Evolutionary conservation across 2,329 filamentous ascomycete genomes (phyloP), one percentile per base, ranked within the genome.

Genomic region (Neofusicoccum ribis): DNA sequence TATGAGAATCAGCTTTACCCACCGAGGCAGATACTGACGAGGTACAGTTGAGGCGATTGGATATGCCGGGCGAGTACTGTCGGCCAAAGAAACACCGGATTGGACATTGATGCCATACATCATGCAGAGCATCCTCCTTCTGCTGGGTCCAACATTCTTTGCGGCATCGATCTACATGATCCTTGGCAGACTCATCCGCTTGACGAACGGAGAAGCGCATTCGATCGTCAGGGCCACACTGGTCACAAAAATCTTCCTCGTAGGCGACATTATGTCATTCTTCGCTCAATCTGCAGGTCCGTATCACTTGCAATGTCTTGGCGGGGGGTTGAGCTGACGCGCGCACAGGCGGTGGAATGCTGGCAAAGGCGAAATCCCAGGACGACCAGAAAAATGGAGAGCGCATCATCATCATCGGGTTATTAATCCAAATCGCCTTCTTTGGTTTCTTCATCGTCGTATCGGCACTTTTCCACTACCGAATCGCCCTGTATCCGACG

Each of bases 341-440:
- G 23, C 5, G 37, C 14, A 36, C 39, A 63, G 63, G 63, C 39
- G 63, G 63, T 12, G 63, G 63, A 15, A 60, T 65, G 36, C 52
- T 65, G 36, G 58, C 56, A n/a, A 27, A 49, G 17, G 49, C 56
- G 4, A 56, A 52, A 31, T 20, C 23, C 11, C 4, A n/a, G n/a
- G 46, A 51, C 39, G 63, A 50, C n/a, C 52, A 51, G 12, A 51
- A 52, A 17, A 41, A 64, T 67, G 79, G 80, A 61, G 73, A 81
- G 39, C 75, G 76, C 64, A 75, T 85, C 63, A 78, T 85, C 47
- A 71, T 85, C 20, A 78, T 70, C 7, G 84, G 84, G 1, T 75
- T 86, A 5, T 74, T 81, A 15, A 71, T 85, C 44, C 83, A 86
- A 67, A 75, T 85, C 65, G 58, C 78, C 63, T 82, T 83, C 69